These are phyloP conservation scores for Trichoderma cornu-damae DNA, from an alignment of 2,329 filamentous ascomycete species.

Conservation along the genomic window DNA sequence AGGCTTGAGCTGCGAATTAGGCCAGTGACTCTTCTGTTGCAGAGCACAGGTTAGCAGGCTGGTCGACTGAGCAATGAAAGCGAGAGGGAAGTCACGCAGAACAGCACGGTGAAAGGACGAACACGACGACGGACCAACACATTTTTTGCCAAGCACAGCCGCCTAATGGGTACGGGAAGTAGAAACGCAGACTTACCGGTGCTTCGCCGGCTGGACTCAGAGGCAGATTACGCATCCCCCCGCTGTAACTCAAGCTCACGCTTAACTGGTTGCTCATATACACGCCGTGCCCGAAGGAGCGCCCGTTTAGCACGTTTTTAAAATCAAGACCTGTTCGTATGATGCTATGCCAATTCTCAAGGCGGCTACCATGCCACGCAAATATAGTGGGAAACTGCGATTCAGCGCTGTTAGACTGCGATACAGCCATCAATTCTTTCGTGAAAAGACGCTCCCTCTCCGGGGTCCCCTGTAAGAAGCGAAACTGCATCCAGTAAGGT, in stretches of 20 bases:
- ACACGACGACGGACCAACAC: no score
- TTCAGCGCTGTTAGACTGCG: conserved; percentile 29
- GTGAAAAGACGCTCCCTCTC: conserved; percentile 78
- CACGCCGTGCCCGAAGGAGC: conserved; percentile 71
- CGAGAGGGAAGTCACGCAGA: no score
- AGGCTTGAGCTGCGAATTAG: conserved; percentile 59
- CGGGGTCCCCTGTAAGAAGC: conserved; percentile 80
- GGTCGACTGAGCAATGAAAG: background rate
- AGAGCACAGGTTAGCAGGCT: background rate
- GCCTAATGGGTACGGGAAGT: no score
- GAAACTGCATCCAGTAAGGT: conserved; percentile 67
- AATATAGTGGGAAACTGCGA: conserved; percentile 64
- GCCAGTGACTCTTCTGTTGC: conserved; percentile 47
- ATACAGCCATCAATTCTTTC: conserved; percentile 47
- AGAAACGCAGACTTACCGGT: background rate
- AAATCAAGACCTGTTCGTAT: conserved; percentile 77
- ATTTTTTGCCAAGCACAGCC: no score
- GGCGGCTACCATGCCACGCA: conserved; percentile 75
- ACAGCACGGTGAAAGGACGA: no score
- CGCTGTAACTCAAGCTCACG: conserved; percentile 9
- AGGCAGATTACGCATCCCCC: background rate
- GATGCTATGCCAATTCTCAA: conserved; percentile 86
- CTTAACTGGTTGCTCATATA: conserved; percentile 60
- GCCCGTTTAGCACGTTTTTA: conserved; percentile 55
- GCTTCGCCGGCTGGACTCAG: no score